These are phyloP conservation scores for Yamadazyma tumulicola DNA, from an alignment of 805 yeast genomes.

Conservation along the genomic window DNA sequence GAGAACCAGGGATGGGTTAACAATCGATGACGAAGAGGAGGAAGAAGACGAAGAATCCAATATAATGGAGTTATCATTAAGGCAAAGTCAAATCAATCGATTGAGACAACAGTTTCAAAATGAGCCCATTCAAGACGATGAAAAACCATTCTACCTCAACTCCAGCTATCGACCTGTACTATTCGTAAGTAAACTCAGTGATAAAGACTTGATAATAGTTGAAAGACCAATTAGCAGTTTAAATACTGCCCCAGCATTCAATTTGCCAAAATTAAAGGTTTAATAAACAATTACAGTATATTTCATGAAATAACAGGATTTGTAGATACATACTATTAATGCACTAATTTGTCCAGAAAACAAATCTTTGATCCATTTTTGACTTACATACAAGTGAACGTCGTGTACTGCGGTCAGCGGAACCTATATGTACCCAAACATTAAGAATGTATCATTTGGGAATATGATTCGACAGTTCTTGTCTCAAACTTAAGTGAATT, in stretches of 20 bases:
- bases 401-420: too few relatives aligned
- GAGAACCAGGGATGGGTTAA: conserved; percentile 42
- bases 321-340: too few relatives aligned
- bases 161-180: conserved; percentile 72
- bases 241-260: conserved; percentile 62
- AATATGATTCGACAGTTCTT: too few relatives aligned
- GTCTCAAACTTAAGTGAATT: too few relatives aligned
- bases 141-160: conserved; percentile 67
- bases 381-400: too few relatives aligned
- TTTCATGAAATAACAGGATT: too few relatives aligned
- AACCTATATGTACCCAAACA: too few relatives aligned
- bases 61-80: conserved; percentile 23
- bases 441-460: too few relatives aligned
- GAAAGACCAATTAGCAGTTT: conserved; percentile 69
- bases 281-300: too few relatives aligned
- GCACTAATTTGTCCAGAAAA: background rate
- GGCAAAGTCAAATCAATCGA: conserved; percentile 27
- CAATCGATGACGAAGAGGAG: conserved; percentile 25
- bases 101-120: conserved; percentile 39
- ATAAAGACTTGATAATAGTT: conserved; percentile 61
- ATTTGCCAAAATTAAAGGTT: conserved; percentile 51
- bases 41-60: conserved; percentile 26
- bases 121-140: conserved; percentile 18
- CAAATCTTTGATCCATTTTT: background rate
- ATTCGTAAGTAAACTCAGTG: conserved; percentile 52